These are phyloP conservation scores for Grosmannia serpens DNA, from an alignment of 2,329 filamentous ascomycete genomes.

Conservation along the genomic window DNA sequence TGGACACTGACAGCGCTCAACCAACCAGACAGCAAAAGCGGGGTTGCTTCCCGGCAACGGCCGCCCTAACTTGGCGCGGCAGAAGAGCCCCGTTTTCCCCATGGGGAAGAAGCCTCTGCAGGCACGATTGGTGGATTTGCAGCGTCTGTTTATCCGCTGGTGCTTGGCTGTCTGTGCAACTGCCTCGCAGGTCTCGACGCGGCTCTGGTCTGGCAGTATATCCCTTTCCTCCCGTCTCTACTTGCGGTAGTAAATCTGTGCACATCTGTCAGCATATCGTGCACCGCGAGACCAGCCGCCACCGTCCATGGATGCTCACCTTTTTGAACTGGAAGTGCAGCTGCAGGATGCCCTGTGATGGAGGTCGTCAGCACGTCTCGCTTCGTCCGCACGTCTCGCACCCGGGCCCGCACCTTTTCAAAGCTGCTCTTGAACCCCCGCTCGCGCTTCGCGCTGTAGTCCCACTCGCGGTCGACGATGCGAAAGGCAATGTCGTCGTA, in stretches of 20 bases:
- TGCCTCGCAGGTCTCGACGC: too few species aligned
- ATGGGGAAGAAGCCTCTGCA: background rate
- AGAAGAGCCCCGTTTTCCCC: background rate
- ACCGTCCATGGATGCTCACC: slow-evolving; percentile 32
- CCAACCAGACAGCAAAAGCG: background rate
- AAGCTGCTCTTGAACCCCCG: slow-evolving; percentile 93
- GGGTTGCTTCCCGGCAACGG: background rate
- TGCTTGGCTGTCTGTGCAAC: too few species aligned
- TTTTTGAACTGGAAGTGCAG: slow-evolving; percentile 99
- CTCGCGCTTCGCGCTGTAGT: slow-evolving; percentile 92
- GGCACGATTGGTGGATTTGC: background rate
- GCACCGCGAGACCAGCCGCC: background rate
- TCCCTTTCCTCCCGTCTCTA: slow-evolving; percentile 12
- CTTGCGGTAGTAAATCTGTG: slow-evolving; percentile 29
- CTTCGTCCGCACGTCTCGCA: background rate
- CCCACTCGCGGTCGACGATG: slow-evolving; percentile 98
- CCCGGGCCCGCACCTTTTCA: slow-evolving; percentile 63
- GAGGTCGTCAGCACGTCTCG: background rate
- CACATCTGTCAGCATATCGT: background rate
- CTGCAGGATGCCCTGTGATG: slow-evolving; percentile 71
- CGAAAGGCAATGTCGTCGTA: slow-evolving; percentile 96
- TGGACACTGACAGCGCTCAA: background rate
- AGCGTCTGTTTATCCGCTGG: background rate
- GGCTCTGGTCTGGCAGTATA: background rate
- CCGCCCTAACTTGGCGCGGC: background rate